A percentile compares a stretch with the other conserved stretches of the same genome.
These are phyloP conservation scores for Podila verticillata DNA, from an alignment of 192 early-diverging fungal genomes.

Conservation along the genomic window DNA sequence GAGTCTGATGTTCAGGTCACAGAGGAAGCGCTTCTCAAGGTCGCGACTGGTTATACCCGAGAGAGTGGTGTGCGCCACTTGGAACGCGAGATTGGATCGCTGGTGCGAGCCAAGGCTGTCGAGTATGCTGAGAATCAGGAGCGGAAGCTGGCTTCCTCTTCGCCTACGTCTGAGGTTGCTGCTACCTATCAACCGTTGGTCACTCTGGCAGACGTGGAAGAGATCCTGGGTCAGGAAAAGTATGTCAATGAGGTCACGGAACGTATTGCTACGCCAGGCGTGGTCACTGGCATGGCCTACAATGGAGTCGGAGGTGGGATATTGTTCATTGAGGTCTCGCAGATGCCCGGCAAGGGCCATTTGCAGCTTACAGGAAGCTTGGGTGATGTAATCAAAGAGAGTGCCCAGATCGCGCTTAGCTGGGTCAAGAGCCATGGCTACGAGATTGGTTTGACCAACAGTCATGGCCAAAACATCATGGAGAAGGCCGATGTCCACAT, in stretches of 20 bases:
- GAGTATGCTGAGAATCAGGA: slow-evolving; percentile 71
- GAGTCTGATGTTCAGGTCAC: slow-evolving; percentile 58
- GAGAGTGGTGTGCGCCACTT: slow-evolving; percentile 84
- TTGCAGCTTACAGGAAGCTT: slow-evolving; percentile 75
- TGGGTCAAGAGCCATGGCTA: slow-evolving; percentile 80
- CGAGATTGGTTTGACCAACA: slow-evolving; percentile 60
- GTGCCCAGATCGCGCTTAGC: slow-evolving; percentile 77
- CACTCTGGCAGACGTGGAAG: slow-evolving; percentile 57
- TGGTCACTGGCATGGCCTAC: slow-evolving; percentile 89
- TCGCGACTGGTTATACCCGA: slow-evolving; percentile 78
- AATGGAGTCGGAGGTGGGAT: slow-evolving; percentile 79
- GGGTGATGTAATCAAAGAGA: slow-evolving; percentile 90
- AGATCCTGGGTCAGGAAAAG: slow-evolving; percentile 73
- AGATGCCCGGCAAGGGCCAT: slow-evolving; percentile 77
- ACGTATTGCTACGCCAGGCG: slow-evolving; percentile 69
- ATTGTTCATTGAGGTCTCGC: slow-evolving; percentile 82
- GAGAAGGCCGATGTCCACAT: slow-evolving; percentile 82
- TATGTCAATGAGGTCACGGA: slow-evolving; percentile 79
- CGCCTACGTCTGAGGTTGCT: not conserved
- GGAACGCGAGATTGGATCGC: slow-evolving; percentile 75
- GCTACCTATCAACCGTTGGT: slow-evolving; percentile 59
- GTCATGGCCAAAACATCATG: slow-evolving; percentile 57
- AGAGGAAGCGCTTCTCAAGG: slow-evolving; percentile 64
- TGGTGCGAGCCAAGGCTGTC: slow-evolving; percentile 76
- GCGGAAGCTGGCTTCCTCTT: not conserved